phyloP scores from a whole-genome alignment of 1,139 yeast genomes.

The Kodamaea alishanica region DNA sequence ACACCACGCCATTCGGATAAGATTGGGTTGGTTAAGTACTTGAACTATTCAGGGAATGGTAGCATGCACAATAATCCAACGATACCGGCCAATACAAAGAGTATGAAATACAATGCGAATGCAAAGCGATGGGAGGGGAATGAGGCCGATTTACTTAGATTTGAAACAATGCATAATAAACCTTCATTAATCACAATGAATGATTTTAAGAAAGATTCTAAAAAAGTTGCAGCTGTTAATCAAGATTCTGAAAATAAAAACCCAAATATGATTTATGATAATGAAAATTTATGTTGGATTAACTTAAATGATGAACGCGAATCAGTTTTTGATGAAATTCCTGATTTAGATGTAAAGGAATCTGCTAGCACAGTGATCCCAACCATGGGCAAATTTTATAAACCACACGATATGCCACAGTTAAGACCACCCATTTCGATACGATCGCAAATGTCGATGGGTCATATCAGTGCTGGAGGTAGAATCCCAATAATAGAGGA shows the following conservation, averaged over 20 bases:
- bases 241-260: slow-evolving; percentile 10
- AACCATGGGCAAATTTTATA: neutral
- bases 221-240: slow-evolving; percentile 12
- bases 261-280: slow-evolving; percentile 58
- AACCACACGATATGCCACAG: slow-evolving; percentile 1
- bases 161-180: slow-evolving; percentile 21
- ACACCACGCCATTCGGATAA: slow-evolving; percentile 9
- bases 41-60: slow-evolving; percentile 19
- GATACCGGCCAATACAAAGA: slow-evolving; percentile 11
- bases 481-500: slow-evolving; percentile 8
- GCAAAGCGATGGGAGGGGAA: slow-evolving; percentile 67
- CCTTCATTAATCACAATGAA: slow-evolving; percentile 36
- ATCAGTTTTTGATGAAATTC: slow-evolving; percentile 51
- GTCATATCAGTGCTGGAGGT: slow-evolving; percentile 1
- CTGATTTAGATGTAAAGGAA: slow-evolving; percentile 26
- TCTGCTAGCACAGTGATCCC: neutral
- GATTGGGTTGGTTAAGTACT: slow-evolving; percentile 33
- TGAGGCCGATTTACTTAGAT: slow-evolving; percentile 47
- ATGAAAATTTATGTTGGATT: slow-evolving; percentile 51
- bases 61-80: slow-evolving; percentile 14
- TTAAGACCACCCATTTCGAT: slow-evolving; percentile 6
- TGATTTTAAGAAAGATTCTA: slow-evolving; percentile 21
- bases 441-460: slow-evolving; percentile 1
- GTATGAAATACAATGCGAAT: slow-evolving; percentile 54
- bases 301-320: slow-evolving; percentile 41